Percentiles rank a stretch among this genome's conserved stretches.
These are phyloP conservation scores for Penicillium sp. DNA, from an alignment of 2,329 filamentous ascomycete genomes.

Conservation along the genomic window DNA sequence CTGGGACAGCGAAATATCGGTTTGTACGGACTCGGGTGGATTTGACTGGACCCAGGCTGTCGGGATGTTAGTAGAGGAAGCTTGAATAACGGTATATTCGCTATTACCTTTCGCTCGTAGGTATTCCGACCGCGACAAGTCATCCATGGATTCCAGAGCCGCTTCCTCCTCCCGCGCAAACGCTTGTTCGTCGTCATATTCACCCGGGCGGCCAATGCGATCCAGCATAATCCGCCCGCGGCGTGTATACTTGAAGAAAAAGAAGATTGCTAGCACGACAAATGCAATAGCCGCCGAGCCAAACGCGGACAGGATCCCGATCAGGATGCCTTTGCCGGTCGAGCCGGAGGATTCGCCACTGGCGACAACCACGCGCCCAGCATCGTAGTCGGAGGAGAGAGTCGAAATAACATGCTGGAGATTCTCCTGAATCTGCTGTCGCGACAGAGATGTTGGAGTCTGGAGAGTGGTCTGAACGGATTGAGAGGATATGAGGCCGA, in stretches of 20 bases:
- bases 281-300: constrained; percentile 83
- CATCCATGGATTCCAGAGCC: constrained; percentile 92
- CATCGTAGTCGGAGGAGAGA: constrained; percentile 23
- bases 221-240: constrained; percentile 89
- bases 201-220: constrained; percentile 84
- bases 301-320: constrained; percentile 90
- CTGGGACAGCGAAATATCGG: constrained; percentile 95
- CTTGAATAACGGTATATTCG: too few species aligned
- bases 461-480: constrained; percentile 11
- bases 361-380: constrained; percentile 26
- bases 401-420: constrained; percentile 39
- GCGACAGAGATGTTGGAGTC: constrained; percentile 14
- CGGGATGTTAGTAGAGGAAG: constrained; percentile 3
- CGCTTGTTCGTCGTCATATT: constrained; percentile 96
- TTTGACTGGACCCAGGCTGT: constrained; percentile 90
- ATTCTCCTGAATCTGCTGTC: constrained; percentile 25
- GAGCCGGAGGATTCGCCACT: constrained; percentile 47
- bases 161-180: constrained; percentile 92
- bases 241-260: constrained; percentile 87
- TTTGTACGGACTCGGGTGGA: constrained; percentile 89
- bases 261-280: constrained; percentile 73
- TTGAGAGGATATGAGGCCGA: constrained; percentile 15
- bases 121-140: constrained; percentile 84
- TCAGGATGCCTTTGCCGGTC: constrained; percentile 75
- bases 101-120: constrained; percentile 81